Base-by-base conservation (phyloP, 305 asterid species). In the Nicotiana rustica region DNA sequence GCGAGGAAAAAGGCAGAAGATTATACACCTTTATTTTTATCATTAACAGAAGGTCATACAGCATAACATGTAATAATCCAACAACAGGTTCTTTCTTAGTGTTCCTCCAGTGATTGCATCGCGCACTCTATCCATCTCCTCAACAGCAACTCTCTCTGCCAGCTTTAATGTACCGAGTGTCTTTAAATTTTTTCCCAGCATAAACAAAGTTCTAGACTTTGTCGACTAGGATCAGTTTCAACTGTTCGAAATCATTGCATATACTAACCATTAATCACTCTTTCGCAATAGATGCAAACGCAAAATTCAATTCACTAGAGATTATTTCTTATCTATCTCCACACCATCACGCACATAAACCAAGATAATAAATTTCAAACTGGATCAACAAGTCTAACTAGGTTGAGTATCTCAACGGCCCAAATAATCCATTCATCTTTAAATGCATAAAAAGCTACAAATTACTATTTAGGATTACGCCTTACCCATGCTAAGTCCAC, bases 401-500 rank as follows among this genome's bases (percentile, higher is more conserved):
- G 25, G 79, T 49, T 25, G 44, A 75, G 29, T 75, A 25, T n/a
- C 14, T 73, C 41, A 73, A 47, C 25, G 13, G 61, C 49, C 61
- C 38, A 47, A 47, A 49, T 25, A 56, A 21, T 49, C 14, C 5
- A 76, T 29, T 76, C 80, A 29, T 76, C 25, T 76, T 15, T 52
- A 76, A 76, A 76, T 76, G 80, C 49, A 76, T 29, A 29, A 29
- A 76, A 75, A 52, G 47, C 29, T 52, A 15, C 10, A 76, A 29
- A 15, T 14, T 49, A 52, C 15, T 29, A 41, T 49, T 49, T n/a
- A 41, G 13, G 41, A 33, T 73, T 1, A 67, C 60, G 49, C 49
- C 93, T 88, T 93, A 97, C 99, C 99, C 99, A 97, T 97, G 91
- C 99, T 95, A 76, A 97, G 95, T 79, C 99, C 99, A 83, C 99